Evolutionary conservation across 208 protist species (phyloP).

Genomic region (Leishmania mexicana): DNA sequence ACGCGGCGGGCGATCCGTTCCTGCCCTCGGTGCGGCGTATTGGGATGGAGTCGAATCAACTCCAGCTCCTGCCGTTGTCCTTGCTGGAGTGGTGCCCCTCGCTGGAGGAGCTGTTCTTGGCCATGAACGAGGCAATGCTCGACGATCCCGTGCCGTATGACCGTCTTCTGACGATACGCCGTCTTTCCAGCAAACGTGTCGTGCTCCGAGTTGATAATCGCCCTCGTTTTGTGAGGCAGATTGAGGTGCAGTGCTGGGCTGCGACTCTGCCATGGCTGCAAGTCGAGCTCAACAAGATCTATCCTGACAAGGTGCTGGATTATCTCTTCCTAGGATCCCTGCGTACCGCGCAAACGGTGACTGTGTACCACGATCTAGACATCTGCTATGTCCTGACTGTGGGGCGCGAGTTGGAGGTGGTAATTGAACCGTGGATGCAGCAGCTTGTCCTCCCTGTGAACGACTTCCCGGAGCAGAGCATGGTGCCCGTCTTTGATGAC

Average conservation of each 20-base stretch:
- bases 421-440: constrained; percentile 74
- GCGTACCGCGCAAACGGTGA: constrained; percentile 79
- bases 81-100: constrained; percentile 61
- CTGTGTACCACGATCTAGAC: constrained; percentile 82
- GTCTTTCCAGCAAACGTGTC: constrained; percentile 17
- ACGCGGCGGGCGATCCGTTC: constrained; percentile 19
- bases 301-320: constrained; percentile 87
- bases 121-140: constrained; percentile 73
- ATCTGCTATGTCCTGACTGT: constrained; percentile 84
- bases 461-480: constrained; percentile 77
- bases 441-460: constrained; percentile 76
- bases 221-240: constrained; percentile 67
- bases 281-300: constrained; percentile 87
- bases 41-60: constrained; percentile 74
- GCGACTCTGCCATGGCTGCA: constrained; percentile 59
- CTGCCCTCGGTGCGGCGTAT: constrained; percentile 56
- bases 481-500: constrained; percentile 61
- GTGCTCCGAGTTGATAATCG: constrained; percentile 75
- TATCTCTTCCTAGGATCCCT: constrained; percentile 87
- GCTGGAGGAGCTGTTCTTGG: constrained; percentile 63
- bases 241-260: constrained; percentile 54
- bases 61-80: constrained; percentile 61
- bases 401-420: constrained; percentile 67
- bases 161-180: constrained; percentile 18
- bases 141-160: constrained; percentile 48